Conservation (phyloP, 169 alveolate species). For the Plasmodium reichenowi region DNA sequence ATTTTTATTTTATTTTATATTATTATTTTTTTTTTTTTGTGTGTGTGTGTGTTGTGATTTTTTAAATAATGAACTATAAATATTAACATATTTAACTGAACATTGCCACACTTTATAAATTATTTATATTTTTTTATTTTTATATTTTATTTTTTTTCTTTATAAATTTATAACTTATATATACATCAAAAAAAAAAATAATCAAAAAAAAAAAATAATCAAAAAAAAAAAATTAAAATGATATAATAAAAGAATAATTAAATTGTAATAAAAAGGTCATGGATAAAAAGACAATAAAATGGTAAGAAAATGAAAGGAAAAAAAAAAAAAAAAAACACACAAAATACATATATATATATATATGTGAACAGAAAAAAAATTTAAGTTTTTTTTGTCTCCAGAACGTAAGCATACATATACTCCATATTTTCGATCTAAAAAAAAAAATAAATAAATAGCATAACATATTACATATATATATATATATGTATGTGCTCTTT, state of each 20-base stretch:
- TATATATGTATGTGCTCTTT: background rate
- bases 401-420: slow-evolving; percentile 59
- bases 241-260: background rate
- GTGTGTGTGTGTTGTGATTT: slow-evolving; percentile 10
- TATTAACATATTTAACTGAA: background rate
- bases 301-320: background rate
- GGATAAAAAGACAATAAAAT: too few relatives aligned
- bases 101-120: slow-evolving; percentile 3
- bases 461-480: background rate
- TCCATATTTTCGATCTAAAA: slow-evolving; percentile 40
- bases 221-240: background rate
- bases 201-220: slow-evolving; percentile 3
- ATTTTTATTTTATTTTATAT: background rate
- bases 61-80: slow-evolving; percentile 5
- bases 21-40: background rate
- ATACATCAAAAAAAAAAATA: slow-evolving; percentile 13
- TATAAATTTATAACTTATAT: background rate
- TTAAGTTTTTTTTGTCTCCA: slow-evolving; percentile 26
- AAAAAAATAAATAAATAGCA: background rate
- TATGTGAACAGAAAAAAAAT: background rate
- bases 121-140: background rate
- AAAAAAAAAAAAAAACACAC: background rate
- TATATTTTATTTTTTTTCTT: background rate
- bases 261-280: background rate
- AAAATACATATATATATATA: background rate